Base-by-base conservation (phyloP, 495 filamentous ascomycete genomes). In the Polyplosphaeria fusca region DNA sequence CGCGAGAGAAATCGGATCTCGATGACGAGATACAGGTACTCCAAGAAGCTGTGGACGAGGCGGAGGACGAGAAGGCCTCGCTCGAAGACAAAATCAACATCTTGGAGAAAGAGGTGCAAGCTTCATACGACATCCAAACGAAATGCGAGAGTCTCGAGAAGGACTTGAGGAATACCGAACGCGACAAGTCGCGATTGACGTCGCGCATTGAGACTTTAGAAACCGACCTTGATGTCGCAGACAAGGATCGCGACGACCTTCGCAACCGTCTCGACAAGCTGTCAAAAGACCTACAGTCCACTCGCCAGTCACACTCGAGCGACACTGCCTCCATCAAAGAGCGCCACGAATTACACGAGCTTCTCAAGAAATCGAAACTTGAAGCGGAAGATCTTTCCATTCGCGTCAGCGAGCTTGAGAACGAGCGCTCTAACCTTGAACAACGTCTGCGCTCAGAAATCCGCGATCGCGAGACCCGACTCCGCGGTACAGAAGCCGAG, bases 331-430 rank as follows among this genome's bases (percentile, higher is more conserved):
- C 77, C 40, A 76, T 80, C 18, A 79, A 84, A 57, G 85, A 87
- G 58, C 82, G 84, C 30, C 76, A 75, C 48, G 85, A 87, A 52
- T 75, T 88, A 12, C 83, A 86, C 54, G 80, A 85, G 42, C 70
- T 82, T 26, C 77, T 88, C 44, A 85, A 84, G 63, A 75, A 76
- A 18, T 79, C 84, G n/a, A 87, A 83, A 39, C 72, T 86, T 1
- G 81, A 86, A 58, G 79, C 82, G 16, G 84, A 88, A 64, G 74
- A 85, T 13, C 70, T 87, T 13, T 76, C 80, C 32, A 66, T 81
- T n/a, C 77, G 32, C 14, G 49, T 63, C 30, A 28, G 25, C 3
- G 50, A 58, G 27, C 52, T 63, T n/a, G 60, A 63, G 41, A 11
- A 39, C 5, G 45, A 58, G 14, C 54, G 52, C 23, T 22, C 13